Base-by-base conservation (phyloP, 768 basidiomycete genomes). In the Lactarius hengduanensis region DNA sequence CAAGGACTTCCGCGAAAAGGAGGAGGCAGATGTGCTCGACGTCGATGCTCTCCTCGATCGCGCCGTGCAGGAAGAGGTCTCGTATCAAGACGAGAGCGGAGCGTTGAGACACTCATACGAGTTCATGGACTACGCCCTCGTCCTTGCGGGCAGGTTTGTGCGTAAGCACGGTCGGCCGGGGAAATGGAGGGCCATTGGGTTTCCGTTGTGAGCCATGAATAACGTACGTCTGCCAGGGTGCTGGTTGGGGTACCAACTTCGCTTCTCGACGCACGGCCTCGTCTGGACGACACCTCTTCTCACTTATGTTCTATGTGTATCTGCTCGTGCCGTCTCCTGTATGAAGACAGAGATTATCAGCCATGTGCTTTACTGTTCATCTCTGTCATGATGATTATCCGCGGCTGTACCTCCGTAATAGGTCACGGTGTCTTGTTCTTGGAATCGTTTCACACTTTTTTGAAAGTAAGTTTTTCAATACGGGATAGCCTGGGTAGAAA, bases 31-130 rank as follows among this genome's bases (percentile, higher is more conserved):
- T 11, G 43, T 66, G 5, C 6, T 1, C 1, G 67, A 68, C 58
- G 9, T 66, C n/a, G 1, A 10, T 5, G 67, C 64, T 4, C 58
- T 68, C 50, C 34, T 60, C 7, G n/a, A 56, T 15, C 15, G 50
- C 34, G 67, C 64, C 8, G 7, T 3, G 34, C 0, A 4, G 18
- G 59, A 57, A 30, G 10, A 30, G 0, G 18, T 65, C 34, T 61
- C 41, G 5, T 65, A 57, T 20, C 1, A 0, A 6, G n/a, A 63
- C 4, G 62, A 43, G 34, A 18, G 6, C 28, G n/a, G 26, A n/a
- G 9, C 8, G 3, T 6, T 4, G n/a, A 56, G 43, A 43, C 55
- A 36, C 20, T 1, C 30, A 5, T 1, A 22, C 3, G 41, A 36
- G 9, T 63, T 63, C 22, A 10, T 57, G 41, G 43, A 57, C 2